These are phyloP conservation scores for Neurospora sp. DNA, from an alignment of 495 filamentous ascomycete species.

Conservation along the genomic window DNA sequence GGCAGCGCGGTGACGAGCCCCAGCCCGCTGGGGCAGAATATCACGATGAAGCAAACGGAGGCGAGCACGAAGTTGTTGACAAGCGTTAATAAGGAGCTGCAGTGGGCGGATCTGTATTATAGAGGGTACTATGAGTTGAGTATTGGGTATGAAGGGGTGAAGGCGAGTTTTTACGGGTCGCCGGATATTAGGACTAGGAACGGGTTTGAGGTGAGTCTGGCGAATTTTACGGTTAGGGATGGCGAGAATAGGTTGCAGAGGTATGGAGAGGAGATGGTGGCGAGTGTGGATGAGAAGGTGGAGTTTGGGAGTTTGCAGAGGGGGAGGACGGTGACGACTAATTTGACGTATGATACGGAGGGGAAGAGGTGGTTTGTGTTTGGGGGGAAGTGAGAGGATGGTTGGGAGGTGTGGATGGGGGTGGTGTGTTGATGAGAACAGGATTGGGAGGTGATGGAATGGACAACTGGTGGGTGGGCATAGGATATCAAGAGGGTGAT, in stretches of 20 bases:
- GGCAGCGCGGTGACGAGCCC: conserved; percentile 50
- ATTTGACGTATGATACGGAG: conserved; percentile 12
- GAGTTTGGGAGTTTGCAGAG: conserved; percentile 1
- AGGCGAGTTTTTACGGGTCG: conserved; percentile 41
- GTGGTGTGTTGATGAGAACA: neutral
- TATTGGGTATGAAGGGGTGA: conserved; percentile 37
- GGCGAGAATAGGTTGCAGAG: conserved; percentile 40
- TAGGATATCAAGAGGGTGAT: neutral
- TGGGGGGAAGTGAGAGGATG: neutral
- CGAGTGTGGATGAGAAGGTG: neutral
- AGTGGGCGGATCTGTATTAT: conserved; percentile 62
- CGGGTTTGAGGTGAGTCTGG: conserved; percentile 45
- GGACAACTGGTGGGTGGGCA: neutral
- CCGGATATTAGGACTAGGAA: conserved; percentile 32
- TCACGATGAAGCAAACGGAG: conserved; percentile 8
- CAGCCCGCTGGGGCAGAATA: conserved; percentile 38
- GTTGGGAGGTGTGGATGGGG: neutral
- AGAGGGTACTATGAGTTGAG: conserved; percentile 51
- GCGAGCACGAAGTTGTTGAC: conserved; percentile 29
- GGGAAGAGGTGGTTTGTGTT: neutral
- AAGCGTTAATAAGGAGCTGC: conserved; percentile 44
- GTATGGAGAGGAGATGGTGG: conserved; percentile 5
- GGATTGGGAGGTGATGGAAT: neutral
- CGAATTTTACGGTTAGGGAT: conserved; percentile 46
- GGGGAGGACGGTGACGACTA: neutral